Evolutionary conservation across 1,284 basidiomycete species (phyloP), one percentile per base, ranked within the genome.

Genomic region (Coniferiporia weirii): DNA sequence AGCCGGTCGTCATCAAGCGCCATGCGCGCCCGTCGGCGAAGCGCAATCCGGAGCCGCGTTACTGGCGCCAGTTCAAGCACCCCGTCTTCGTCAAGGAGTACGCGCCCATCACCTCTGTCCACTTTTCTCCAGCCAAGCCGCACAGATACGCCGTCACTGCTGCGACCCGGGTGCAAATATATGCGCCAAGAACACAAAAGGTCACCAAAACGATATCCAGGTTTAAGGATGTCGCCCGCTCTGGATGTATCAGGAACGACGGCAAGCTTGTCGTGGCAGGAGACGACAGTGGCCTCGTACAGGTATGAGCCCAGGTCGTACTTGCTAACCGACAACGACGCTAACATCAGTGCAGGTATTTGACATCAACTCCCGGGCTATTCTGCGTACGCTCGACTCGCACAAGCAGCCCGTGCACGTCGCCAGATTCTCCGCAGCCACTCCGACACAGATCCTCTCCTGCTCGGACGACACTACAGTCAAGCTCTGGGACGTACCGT

Each of bases 331-430:
- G 32, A 34, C 63, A 67, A 66, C 43, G 51, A 48, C 52, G 27
- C 56, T 34, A 50, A 35, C 49, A 56, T 54, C 45, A 55, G 51
- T 12, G n/a, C 66, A 93, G 89, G 79, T 99, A 20, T 99, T 99
- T 69, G 97, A 99, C 72, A 85, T 98, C 59, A 93, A 88, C 67
- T 96, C 93, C 22, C 82, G 97, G 52, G 96, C 96, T 10, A 95
- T 99, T 64, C 79, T 99, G 63, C 84, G 97, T 56, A 92, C 93
- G 0, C 81, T 99, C 63, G 89, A 93, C 65, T 87, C 89, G 1
- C 96, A 99, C 72, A 92, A 95, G 67, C 93, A 96, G 68, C 93
- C 96, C 32, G 94, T 98, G 0, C 95, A 98, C 74, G 89, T 97
- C 61, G 85, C 94, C 8, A 91, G 90, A 67, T 99, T 99, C 72